Conservation (phyloP, 2,329 filamentous ascomycete genomes). For the Claviceps arundinis region DNA sequence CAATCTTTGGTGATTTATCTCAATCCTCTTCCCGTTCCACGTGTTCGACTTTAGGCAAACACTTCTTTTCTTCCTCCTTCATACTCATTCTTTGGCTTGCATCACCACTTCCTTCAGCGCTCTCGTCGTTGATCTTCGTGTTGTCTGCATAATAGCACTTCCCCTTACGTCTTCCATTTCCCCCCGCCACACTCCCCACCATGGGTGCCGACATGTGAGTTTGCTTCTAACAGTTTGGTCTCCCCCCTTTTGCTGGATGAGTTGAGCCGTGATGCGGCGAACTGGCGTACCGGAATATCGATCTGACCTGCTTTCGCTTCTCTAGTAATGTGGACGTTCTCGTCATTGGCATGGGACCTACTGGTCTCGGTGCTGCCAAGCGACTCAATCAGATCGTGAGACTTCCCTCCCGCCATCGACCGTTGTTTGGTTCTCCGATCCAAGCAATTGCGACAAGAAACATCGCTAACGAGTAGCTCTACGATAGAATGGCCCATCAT, state of each 20-base stretch:
- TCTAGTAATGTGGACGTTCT: slow-evolving; percentile 85
- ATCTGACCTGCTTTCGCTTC: not conserved
- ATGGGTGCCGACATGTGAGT: slow-evolving; percentile 28
- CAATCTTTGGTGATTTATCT: slow-evolving; percentile 10
- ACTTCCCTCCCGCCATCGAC: slow-evolving; percentile 9
- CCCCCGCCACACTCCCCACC: slow-evolving; percentile 17
- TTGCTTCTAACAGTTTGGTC: not conserved
- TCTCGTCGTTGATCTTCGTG: slow-evolving; percentile 5
- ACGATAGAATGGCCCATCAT: slow-evolving; percentile 71
- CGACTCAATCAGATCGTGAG: slow-evolving; percentile 90
- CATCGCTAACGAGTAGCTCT: slow-evolving; percentile 14
- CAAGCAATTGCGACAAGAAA: not conserved
- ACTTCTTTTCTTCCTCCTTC: slow-evolving; percentile 1
- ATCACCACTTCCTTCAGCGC: slow-evolving; percentile 7
- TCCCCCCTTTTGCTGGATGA: not conserved
- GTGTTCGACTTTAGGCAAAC: slow-evolving; percentile 9
- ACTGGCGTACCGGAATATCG: slow-evolving; percentile 8
- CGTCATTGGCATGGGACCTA: slow-evolving; percentile 94
- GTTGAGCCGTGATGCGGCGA: not conserved
- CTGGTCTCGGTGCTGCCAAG: slow-evolving; percentile 94
- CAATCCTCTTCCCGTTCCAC: slow-evolving; percentile 10
- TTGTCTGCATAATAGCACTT: not conserved
- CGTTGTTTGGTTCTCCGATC: slow-evolving; percentile 11
- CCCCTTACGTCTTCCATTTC: slow-evolving; percentile 1
- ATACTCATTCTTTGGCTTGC: not conserved